Percentiles rank a stretch among this genome's conserved stretches.
Conservation (phyloP, 768 basidiomycete genomes). For the Tulasnella sp. region DNA sequence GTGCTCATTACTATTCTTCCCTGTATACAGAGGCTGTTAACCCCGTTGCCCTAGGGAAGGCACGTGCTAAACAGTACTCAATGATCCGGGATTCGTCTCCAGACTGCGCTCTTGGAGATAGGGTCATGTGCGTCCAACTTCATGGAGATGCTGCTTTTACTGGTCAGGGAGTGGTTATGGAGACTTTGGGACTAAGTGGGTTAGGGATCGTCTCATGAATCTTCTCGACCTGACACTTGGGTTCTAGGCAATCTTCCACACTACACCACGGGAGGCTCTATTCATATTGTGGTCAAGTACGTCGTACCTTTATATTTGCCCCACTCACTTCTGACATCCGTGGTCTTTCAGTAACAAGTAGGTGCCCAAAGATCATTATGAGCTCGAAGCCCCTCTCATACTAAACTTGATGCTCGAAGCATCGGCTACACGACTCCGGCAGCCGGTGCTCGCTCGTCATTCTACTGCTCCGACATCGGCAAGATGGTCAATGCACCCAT, state of each 20-base stretch:
- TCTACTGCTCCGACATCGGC: slow-evolving; percentile 83
- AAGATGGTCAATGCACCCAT: slow-evolving; percentile 90
- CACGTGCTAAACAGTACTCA: slow-evolving; percentile 84
- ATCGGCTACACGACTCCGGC: slow-evolving; percentile 93
- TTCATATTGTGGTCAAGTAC: slow-evolving; percentile 88
- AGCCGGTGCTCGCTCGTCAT: slow-evolving; percentile 72
- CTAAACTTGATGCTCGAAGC: slow-evolving; percentile 39
- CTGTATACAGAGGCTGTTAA: slow-evolving; percentile 67
- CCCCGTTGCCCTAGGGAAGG: slow-evolving; percentile 83
- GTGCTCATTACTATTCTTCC: neutral
- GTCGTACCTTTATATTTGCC: slow-evolving; percentile 34
- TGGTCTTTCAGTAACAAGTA: slow-evolving; percentile 36
- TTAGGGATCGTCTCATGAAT: slow-evolving; percentile 12
- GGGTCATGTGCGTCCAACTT: slow-evolving; percentile 82
- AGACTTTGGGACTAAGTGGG: slow-evolving; percentile 75
- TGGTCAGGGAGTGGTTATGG: slow-evolving; percentile 89
- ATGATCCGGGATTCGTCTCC: slow-evolving; percentile 61
- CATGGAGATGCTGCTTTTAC: slow-evolving; percentile 92
- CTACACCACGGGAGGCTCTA: slow-evolving; percentile 84
- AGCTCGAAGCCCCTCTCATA: neutral
- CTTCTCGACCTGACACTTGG: neutral
- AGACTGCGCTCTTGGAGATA: slow-evolving; percentile 51
- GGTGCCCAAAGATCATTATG: slow-evolving; percentile 19
- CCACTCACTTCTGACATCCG: slow-evolving; percentile 17
- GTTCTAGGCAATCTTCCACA: slow-evolving; percentile 78